Conservation (phyloP, 805 yeast genomes). For the Candida silvicultrix region DNA sequence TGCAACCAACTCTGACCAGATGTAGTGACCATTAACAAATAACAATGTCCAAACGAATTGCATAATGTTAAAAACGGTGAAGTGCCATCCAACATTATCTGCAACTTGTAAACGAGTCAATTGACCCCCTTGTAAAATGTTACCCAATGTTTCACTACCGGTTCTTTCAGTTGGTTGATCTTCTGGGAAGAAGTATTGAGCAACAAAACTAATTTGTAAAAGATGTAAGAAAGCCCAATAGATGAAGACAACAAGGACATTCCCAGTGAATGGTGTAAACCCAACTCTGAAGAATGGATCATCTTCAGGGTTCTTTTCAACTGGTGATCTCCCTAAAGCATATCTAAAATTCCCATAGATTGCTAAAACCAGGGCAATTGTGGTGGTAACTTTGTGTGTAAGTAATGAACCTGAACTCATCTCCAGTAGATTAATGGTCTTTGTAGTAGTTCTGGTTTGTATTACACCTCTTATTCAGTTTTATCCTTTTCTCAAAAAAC, state of each 20-base stretch:
- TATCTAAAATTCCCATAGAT: conserved; percentile 49
- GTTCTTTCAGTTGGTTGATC: conserved; percentile 7
- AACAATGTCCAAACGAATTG: conserved; percentile 59
- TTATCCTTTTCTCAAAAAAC: too few species aligned
- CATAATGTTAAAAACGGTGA: conserved; percentile 52
- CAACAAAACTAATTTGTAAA: conserved; percentile 45
- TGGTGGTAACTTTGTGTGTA: conserved; percentile 38
- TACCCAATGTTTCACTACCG: conserved; percentile 6
- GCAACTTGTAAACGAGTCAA: conserved; percentile 16
- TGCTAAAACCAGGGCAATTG: conserved; percentile 50
- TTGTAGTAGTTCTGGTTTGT: too few species aligned
- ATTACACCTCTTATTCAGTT: too few species aligned
- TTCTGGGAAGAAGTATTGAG: conserved; percentile 36
- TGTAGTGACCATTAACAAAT: conserved; percentile 53
- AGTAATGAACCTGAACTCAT: conserved; percentile 1
- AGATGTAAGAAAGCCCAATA: conserved; percentile 55
- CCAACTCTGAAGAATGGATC: conserved; percentile 43
- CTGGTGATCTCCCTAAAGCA: conserved; percentile 48
- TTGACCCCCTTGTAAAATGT: conserved; percentile 10
- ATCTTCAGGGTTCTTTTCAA: conserved; percentile 30
- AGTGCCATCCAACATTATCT: conserved; percentile 49
- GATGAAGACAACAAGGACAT: conserved; percentile 37
- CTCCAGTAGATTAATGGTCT: too few species aligned
- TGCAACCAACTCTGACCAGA: conserved; percentile 52
- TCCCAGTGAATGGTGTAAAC: conserved; percentile 68